phyloP scores from a whole-genome alignment of 495 filamentous ascomycete species.

The Apiosordaria backusii region DNA sequence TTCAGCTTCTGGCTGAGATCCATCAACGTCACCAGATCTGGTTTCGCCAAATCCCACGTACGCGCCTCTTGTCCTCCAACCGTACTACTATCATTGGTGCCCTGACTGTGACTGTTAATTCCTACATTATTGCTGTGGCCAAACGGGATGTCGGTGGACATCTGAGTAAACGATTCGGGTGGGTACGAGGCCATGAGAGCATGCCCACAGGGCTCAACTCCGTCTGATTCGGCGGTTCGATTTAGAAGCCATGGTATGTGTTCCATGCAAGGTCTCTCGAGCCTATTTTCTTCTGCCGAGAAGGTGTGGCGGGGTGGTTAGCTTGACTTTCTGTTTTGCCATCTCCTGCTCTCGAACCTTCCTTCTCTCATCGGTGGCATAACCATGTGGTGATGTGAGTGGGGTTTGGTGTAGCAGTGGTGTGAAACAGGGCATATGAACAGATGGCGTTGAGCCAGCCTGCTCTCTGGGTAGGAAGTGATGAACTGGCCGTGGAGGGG shows the following conservation, averaged over 20 bases:
- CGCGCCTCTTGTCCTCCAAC: constrained; percentile 45
- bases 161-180: constrained; percentile 52
- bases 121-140: constrained; percentile 36
- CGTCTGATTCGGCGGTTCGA: constrained; percentile 50
- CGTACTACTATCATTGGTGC: constrained; percentile 22
- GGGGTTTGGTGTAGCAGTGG: neutral
- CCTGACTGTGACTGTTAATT: constrained; percentile 22
- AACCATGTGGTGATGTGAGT: neutral
- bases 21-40: constrained; percentile 73
- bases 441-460: too few species aligned
- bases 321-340: constrained; percentile 9
- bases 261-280: constrained; percentile 93
- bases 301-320: constrained; percentile 20
- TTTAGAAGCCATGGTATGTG: constrained; percentile 78
- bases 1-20: constrained; percentile 80
- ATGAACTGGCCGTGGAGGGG: constrained; percentile 59
- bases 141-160: constrained; percentile 49
- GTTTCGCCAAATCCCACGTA: constrained; percentile 68
- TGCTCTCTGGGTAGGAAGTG: constrained; percentile 45
- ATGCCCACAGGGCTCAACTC: constrained; percentile 62
- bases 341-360: neutral
- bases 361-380: neutral
- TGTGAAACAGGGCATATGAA: constrained; percentile 24
- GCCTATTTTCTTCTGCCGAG: constrained; percentile 49
- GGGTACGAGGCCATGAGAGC: constrained; percentile 88